Evolutionary conservation across 2,329 filamentous ascomycete species (phyloP), one percentile per base, ranked within the genome.

Genomic region (Aspergillus texensis): DNA sequence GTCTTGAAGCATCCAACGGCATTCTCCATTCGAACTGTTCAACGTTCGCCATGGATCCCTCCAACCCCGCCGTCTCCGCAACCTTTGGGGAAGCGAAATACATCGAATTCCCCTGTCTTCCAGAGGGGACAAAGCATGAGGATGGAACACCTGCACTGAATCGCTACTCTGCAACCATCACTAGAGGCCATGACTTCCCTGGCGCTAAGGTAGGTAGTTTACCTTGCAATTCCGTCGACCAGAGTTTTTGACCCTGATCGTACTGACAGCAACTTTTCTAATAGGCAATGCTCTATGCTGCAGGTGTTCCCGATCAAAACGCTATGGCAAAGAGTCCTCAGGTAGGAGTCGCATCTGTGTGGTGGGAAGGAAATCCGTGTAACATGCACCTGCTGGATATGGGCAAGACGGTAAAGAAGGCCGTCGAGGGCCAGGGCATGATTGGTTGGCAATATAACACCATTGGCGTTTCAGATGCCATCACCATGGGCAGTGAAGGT

Each of bases 311-410:
- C 1, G 87, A 93, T 74, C 85, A 88, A 71, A 84, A 95, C 61
- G 88, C 89, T 73, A 96, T 98, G 92, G 94, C 94, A 80, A 94
- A 86, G 62, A 91, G 91, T 59, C 92, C 94, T 14, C 94, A 98
- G 67, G 91, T 98, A 30, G 94, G 94, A 62, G 88, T 97, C 74
- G 91, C 93, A 9, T 93, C 91, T 6, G 92, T 97, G 5, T 97
- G 94, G 94, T 98, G 94, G 94, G 93, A 97, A 79, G 94, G 94
- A 32, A 97, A 97, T 76, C 92, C 94, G 43, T 97, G 94, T 88
- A 97, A 97, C 60, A 79, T 81, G 75, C 72, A 82, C 90, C 89
- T 98, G 67, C 85, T 96, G 64, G 93, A 96, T 68, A 86, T 98
- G 66, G 94, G 91, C 41, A 93, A 92, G 74, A 91, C 92, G 55